These are phyloP conservation scores for Phallus indusiatus DNA, from an alignment of 768 basidiomycete species.

Conservation along the genomic window DNA sequence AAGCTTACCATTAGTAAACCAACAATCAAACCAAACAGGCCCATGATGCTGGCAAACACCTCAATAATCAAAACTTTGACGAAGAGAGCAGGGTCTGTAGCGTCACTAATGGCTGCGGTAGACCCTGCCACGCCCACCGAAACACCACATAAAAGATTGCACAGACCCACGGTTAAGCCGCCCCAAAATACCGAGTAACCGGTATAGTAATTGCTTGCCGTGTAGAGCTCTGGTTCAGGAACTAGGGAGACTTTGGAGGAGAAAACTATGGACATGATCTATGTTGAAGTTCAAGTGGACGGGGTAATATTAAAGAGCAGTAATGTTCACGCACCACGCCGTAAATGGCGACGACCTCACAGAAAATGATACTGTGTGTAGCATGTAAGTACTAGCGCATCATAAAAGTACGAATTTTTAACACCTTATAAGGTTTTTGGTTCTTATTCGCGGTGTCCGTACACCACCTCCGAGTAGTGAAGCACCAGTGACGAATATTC, in stretches of 20 bases:
- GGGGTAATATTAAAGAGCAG: neutral
- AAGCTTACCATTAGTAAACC: conserved; percentile 21
- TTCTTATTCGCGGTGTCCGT: conserved; percentile 83
- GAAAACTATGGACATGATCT: conserved; percentile 97
- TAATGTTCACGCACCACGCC: conserved; percentile 58
- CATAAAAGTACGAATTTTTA: conserved; percentile 12
- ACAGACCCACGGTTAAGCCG: conserved; percentile 85
- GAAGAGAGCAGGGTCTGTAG: conserved; percentile 88
- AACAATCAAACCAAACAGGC: conserved; percentile 88
- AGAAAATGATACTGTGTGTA: conserved; percentile 83
- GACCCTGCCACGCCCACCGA: conserved; percentile 93
- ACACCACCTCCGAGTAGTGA: conserved; percentile 96
- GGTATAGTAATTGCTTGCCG: conserved; percentile 85
- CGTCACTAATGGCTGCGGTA: conserved; percentile 91
- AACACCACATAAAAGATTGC: conserved; percentile 91
- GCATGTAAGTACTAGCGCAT: neutral
- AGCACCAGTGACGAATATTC: conserved; percentile 94
- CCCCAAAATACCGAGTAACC: conserved; percentile 98
- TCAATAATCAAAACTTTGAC: conserved; percentile 97
- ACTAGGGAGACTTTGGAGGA: conserved; percentile 66
- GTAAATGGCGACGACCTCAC: conserved; percentile 98
- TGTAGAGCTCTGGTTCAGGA: conserved; percentile 63
- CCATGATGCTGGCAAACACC: conserved; percentile 86
- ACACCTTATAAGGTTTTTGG: conserved; percentile 96
- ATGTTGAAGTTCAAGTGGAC: neutral